Evolutionary conservation across 2,329 filamentous ascomycete genomes (phyloP).

Genomic region (Colletotrichum orchidophilum): DNA sequence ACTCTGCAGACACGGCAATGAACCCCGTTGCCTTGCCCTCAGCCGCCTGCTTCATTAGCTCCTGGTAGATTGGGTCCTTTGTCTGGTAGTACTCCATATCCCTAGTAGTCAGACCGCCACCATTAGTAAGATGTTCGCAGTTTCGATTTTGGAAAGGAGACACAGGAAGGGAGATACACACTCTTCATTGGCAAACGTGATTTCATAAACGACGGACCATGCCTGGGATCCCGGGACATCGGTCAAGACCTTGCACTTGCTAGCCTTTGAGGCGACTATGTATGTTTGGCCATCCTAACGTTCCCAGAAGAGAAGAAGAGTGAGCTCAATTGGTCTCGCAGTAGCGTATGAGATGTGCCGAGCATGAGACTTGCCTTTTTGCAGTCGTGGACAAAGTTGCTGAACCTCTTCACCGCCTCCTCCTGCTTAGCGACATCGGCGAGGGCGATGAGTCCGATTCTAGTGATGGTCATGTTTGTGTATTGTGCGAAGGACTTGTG

Average conservation of each 20-base stretch:
- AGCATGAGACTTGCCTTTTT: slow-evolving; percentile 4
- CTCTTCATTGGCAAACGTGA: slow-evolving; percentile 24
- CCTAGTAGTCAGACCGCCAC: not conserved
- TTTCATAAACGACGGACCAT: slow-evolving; percentile 27
- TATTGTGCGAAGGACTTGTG: not conserved
- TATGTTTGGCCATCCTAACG: slow-evolving; percentile 22
- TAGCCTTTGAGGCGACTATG: slow-evolving; percentile 28
- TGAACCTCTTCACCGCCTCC: slow-evolving; percentile 20
- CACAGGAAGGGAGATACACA: not conserved
- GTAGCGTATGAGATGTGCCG: not conserved
- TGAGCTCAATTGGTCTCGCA: not conserved
- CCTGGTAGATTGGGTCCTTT: slow-evolving; percentile 26
- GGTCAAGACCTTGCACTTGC: slow-evolving; percentile 28
- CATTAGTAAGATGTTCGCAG: not conserved
- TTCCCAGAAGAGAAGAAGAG: not conserved
- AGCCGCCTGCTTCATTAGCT: slow-evolving; percentile 27
- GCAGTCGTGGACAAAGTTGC: slow-evolving; percentile 19
- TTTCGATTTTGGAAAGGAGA: not conserved
- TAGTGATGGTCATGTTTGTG: slow-evolving; percentile 22
- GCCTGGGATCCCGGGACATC: slow-evolving; percentile 24
- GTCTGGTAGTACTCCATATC: slow-evolving; percentile 33
- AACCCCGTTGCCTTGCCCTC: slow-evolving; percentile 29
- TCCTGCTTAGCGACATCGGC: slow-evolving; percentile 21
- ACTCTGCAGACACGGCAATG: slow-evolving; percentile 17
- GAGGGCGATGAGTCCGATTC: slow-evolving; percentile 26